phyloP scores from a whole-genome alignment of 371 early-diverging fungal species.

The Mucor plumbeus region DNA sequence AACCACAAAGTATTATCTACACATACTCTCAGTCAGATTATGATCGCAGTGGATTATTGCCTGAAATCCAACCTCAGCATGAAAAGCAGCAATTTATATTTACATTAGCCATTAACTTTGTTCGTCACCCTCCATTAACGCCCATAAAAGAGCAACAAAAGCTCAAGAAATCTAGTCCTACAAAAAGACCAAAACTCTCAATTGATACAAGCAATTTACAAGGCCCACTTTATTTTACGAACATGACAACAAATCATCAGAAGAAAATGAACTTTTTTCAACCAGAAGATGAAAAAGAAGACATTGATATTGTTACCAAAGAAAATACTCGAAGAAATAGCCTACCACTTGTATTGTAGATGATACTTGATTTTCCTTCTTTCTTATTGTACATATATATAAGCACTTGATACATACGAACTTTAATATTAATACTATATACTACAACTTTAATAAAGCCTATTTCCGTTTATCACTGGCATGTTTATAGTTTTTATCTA shows the following conservation, averaged over 20 bases:
- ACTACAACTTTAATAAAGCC: not conserved
- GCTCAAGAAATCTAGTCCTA: constrained; percentile 12
- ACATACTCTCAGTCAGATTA: constrained; percentile 54
- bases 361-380: not conserved
- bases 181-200: constrained; percentile 34
- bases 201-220: constrained; percentile 48
- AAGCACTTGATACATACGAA: not conserved
- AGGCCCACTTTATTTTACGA: constrained; percentile 53
- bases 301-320: constrained; percentile 20
- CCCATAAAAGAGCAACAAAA: not conserved
- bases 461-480: not conserved
- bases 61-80: constrained; percentile 15
- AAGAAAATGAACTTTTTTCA: constrained; percentile 9
- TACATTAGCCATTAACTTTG: constrained; percentile 24
- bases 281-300: constrained; percentile 11
- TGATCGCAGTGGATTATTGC: constrained; percentile 45
- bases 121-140: not conserved
- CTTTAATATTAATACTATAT: not conserved
- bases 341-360: constrained; percentile 15
- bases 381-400: not conserved
- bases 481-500: not conserved
- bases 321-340: constrained; percentile 38
- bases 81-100: constrained; percentile 21
- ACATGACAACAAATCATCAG: constrained; percentile 49
- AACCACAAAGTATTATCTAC: constrained; percentile 38